phyloP scores from a whole-genome alignment of 1,139 yeast genomes.

The Wickerhamiella infanticola region DNA sequence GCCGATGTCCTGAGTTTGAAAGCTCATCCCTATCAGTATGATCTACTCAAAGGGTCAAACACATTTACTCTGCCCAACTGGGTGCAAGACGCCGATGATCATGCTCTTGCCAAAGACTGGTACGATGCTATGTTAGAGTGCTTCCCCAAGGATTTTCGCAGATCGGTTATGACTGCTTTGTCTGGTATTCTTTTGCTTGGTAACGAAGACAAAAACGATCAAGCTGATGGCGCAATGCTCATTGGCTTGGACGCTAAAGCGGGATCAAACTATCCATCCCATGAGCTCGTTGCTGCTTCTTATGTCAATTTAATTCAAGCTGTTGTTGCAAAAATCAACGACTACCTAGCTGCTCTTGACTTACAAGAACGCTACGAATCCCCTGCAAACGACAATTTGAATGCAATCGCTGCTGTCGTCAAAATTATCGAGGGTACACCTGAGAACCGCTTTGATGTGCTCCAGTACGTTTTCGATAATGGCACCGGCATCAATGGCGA shows the following conservation, averaged over 20 bases:
- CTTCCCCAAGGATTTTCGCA: slow-evolving; percentile 21
- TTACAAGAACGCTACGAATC: slow-evolving; percentile 13
- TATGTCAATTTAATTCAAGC: slow-evolving; percentile 22
- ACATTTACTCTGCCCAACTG: slow-evolving; percentile 25
- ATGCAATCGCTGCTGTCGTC: slow-evolving; percentile 24
- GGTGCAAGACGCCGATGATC: slow-evolving; percentile 25
- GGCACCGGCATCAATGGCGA: slow-evolving; percentile 25
- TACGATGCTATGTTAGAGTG: slow-evolving; percentile 25
- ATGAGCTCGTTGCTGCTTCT: slow-evolving; percentile 23
- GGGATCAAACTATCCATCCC: slow-evolving; percentile 18
- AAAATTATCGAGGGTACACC: slow-evolving; percentile 22
- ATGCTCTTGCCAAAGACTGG: slow-evolving; percentile 29
- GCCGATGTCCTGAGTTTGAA: slow-evolving; percentile 22
- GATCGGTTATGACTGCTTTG: slow-evolving; percentile 23
- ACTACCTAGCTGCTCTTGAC: slow-evolving; percentile 21
- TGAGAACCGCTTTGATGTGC: slow-evolving; percentile 15
- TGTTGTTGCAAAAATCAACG: slow-evolving; percentile 23
- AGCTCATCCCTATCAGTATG: slow-evolving; percentile 21
- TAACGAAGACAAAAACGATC: slow-evolving; percentile 18
- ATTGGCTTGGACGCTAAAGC: slow-evolving; percentile 24
- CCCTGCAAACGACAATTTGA: slow-evolving; percentile 17
- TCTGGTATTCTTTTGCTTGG: slow-evolving; percentile 29
- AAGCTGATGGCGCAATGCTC: slow-evolving; percentile 28
- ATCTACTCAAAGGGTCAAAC: slow-evolving; percentile 20
- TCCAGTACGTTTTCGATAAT: slow-evolving; percentile 26